Base-by-base conservation (phyloP, 495 filamentous ascomycete genomes). In the Aspergillus steynii region DNA sequence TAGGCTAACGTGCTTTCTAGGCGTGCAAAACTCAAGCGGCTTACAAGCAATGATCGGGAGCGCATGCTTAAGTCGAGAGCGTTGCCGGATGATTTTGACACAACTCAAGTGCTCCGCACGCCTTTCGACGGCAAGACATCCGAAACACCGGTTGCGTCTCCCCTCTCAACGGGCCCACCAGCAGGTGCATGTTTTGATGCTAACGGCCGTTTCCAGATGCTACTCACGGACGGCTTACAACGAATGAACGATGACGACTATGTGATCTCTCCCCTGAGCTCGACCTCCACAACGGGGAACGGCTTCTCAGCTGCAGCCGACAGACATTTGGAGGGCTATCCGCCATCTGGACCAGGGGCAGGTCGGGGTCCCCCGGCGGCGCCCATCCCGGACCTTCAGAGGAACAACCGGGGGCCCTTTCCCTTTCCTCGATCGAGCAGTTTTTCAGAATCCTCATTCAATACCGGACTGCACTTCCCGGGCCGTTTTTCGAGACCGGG, bases 41-140 rank as follows among this genome's bases (percentile, higher is more conserved):
- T 98, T 62, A 96, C 90, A 46, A 91, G 86, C 47, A 93, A 97
- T 76, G 94, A 98, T 68, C 90, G 92, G 42, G 94, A 97, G 64
- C 87, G 93, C 50, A 93, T 96, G 88, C 86, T 96, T 74, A 94
- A 94, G 74, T 96, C 94, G 70, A 81, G 93, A 74, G 93, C 91
- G 4, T 83, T 97, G 32, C 93, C 93, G 27, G 92, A 94, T 64
- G 88, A 93, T 71, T 97, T 97, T 68, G 91, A 96, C 78, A 96
- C 92, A 67, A 87, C 92, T 9, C 90, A 95, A 75, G 92, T 93
- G 7, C 78, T 97, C 26, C 90, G 96, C 65, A 90, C 90, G n/a
- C 89, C 91, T 6, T 81, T 79, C 61, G 71, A 72, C 42, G 63
- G 65, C 55, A 79, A 74, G 54, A 69, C 71, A 12, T 65, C 71